These are phyloP conservation scores for Aspergillus leporis DNA, from an alignment of 495 filamentous ascomycete genomes.

Conservation along the genomic window DNA sequence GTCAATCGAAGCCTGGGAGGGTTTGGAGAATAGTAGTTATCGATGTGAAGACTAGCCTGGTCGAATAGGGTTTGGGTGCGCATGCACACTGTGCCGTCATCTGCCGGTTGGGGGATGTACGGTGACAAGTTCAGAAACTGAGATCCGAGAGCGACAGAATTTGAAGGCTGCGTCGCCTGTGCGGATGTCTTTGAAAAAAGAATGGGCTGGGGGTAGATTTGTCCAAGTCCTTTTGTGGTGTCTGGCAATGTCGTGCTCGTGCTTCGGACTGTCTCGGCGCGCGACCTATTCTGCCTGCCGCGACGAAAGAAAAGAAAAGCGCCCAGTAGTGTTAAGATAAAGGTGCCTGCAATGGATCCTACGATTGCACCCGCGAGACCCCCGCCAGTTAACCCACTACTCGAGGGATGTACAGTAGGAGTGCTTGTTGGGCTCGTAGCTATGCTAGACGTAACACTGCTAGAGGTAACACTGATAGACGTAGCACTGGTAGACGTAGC, in stretches of 20 bases:
- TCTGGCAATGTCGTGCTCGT: neutral
- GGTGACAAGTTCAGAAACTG: neutral
- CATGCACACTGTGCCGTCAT: constrained; percentile 22
- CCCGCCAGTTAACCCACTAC: constrained; percentile 15
- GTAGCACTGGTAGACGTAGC: too few species aligned
- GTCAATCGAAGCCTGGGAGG: neutral
- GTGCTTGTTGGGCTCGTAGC: neutral
- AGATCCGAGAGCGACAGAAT: neutral
- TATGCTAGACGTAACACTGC: too few species aligned
- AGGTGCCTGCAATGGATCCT: constrained; percentile 28
- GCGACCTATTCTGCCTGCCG: constrained; percentile 8
- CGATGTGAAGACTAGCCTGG: constrained; percentile 28
- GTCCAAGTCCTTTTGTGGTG: neutral
- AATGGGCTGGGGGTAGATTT: neutral
- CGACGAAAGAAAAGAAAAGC: constrained; percentile 27
- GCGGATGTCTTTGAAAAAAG: neutral
- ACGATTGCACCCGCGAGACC: constrained; percentile 35
- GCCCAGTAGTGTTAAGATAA: constrained; percentile 29
- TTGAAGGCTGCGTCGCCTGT: neutral
- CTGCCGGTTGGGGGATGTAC: constrained; percentile 23
- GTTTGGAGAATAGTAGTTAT: constrained; percentile 29
- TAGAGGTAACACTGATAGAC: too few species aligned
- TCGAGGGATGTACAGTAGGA: neutral
- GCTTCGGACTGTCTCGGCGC: neutral
- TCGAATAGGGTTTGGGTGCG: constrained; percentile 29